A percentile compares a stretch with the other conserved stretches of the same genome.
These are phyloP conservation scores for Talaromyces sp. DNA, from an alignment of 2,329 filamentous ascomycete genomes.

Conservation along the genomic window DNA sequence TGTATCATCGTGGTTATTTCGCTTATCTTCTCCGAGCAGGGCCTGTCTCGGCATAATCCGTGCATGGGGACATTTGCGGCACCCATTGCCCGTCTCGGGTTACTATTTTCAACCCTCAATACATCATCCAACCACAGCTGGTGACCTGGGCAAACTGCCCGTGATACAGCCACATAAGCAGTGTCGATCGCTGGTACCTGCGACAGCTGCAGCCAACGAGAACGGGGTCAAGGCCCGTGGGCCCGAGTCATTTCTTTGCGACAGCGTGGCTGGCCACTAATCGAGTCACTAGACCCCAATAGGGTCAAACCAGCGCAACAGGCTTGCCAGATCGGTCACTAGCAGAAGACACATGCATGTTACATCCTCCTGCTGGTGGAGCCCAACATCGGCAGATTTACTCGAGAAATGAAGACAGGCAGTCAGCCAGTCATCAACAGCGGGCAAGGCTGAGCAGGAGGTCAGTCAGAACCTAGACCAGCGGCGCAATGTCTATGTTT, in stretches of 20 bases:
- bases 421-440: not conserved
- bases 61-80: not conserved
- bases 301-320: not conserved
- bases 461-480: not conserved
- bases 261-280: not conserved
- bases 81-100: not conserved
- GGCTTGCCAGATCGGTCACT: not conserved
- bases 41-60: not conserved
- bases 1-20: not conserved
- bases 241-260: not conserved
- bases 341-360: not conserved
- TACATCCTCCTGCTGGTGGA: not conserved
- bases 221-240: not conserved
- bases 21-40: not conserved
- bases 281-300: not conserved
- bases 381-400: not conserved
- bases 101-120: not conserved
- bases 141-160: not conserved
- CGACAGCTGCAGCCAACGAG: not conserved
- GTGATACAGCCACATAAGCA: not conserved
- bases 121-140: not conserved
- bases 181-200: slow-evolving; percentile 1
- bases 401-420: not conserved
- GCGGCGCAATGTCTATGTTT: not conserved
- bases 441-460: not conserved